A percentile compares a stretch with the other conserved stretches of the same genome.
These are phyloP conservation scores for Themeda triandra DNA, from an alignment of 176 grass and related monocot genomes.

Conservation along the genomic window DNA sequence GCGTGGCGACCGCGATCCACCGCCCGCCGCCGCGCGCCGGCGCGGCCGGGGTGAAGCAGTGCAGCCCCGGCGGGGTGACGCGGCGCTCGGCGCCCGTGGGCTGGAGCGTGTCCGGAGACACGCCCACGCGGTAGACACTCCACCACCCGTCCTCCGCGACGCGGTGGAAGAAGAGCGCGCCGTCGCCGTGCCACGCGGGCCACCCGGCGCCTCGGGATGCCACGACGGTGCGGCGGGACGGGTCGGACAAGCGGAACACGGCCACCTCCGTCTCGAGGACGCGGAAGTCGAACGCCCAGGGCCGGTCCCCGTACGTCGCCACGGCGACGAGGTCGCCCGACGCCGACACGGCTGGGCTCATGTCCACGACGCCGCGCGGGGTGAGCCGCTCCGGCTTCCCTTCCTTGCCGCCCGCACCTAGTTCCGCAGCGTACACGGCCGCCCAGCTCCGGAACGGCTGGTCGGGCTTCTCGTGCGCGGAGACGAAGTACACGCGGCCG, in stretches of 20 bases:
- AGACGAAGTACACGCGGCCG: slow-evolving; percentile 62
- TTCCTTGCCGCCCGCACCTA: not conserved
- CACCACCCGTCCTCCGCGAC: slow-evolving; percentile 91
- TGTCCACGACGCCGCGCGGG: slow-evolving; percentile 57
- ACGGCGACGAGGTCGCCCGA: slow-evolving; percentile 69
- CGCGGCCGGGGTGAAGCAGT: slow-evolving; percentile 82
- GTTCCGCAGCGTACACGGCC: slow-evolving; percentile 54
- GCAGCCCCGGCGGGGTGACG: slow-evolving; percentile 70
- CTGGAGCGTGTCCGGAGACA: slow-evolving; percentile 46
- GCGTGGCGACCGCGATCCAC: slow-evolving; percentile 68
- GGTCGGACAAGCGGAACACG: slow-evolving; percentile 54
- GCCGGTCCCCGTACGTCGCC: slow-evolving; percentile 64
- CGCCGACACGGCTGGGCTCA: slow-evolving; percentile 71
- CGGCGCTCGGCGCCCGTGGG: slow-evolving; percentile 29
- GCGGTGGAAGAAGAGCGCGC: slow-evolving; percentile 69
- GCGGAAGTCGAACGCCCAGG: slow-evolving; percentile 77
- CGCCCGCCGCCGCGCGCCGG: slow-evolving; percentile 13
- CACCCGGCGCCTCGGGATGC: slow-evolving; percentile 45
- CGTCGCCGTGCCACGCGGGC: slow-evolving; percentile 74
- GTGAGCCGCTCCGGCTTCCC: slow-evolving; percentile 22
- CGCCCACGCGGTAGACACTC: slow-evolving; percentile 67
- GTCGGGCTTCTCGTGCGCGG: slow-evolving; percentile 54
- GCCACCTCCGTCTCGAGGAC: slow-evolving; percentile 74
- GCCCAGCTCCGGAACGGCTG: slow-evolving; percentile 73
- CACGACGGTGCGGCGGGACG: slow-evolving; percentile 41